Base-by-base conservation (phyloP, 2,329 filamentous ascomycete genomes). In the Claviceps capensis region DNA sequence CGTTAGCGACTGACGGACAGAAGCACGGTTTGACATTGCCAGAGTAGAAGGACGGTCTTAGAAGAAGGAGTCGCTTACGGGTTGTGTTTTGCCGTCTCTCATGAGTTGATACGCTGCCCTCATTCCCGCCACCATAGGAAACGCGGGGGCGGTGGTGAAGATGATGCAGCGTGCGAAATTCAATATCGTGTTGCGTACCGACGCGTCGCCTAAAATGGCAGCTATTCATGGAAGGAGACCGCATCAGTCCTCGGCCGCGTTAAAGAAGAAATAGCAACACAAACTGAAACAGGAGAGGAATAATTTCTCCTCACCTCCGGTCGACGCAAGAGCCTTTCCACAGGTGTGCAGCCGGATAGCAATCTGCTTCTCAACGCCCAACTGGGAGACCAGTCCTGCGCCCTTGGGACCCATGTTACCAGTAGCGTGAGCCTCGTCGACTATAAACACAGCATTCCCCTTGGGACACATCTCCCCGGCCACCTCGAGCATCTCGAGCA, bases 321-420 rank as follows among this genome's bases (percentile, higher is more conserved):
- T 62, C 16, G 61, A 60, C 0, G 66, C 75, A 26, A 80, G 55
- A 0, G 74, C 74, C 59, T 81, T 80, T 13, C 74, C 71, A 62
- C 71, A 79, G 0, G 73, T 76, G 57, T 79, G 75, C 5, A 78
- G 60, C 4, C 68, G 61, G 36, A 74, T 67, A 40, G 75, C 75
- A 57, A 75, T 73, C 13, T 71, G 64, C 11, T 72, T 65, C 53
- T 80, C 68, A 0, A 81, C 56, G 0, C 74, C 76, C 2, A 79
- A 62, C 38, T 66, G 62, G 52, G 69, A 69, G 4, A 80, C 74
- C 4, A 78, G 59, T 0, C 77, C 77, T 0, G 63, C 62, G 0
- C 78, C 77, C 1, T 68, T 63, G 0, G 65, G 65, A 0, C 78
- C 77, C 55, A 76, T 69, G 0, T 75, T 64, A 0, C 77, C 77